A percentile compares a stretch with the other conserved stretches of the same genome.
These are phyloP conservation scores for Sarocladium oryzae DNA, from an alignment of 2,329 filamentous ascomycete genomes.

Conservation along the genomic window DNA sequence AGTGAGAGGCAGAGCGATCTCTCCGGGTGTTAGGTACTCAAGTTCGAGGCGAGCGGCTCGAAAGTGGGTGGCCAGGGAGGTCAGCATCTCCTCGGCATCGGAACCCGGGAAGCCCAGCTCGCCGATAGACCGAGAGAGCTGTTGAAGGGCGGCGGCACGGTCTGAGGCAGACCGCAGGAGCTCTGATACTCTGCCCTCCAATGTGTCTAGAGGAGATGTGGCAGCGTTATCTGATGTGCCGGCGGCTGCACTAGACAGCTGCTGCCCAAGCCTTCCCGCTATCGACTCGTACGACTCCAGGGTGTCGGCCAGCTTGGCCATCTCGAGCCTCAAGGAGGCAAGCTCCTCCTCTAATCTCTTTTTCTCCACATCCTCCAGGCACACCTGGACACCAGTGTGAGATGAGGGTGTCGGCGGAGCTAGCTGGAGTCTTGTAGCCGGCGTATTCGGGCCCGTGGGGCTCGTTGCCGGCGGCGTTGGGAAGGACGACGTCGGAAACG, in stretches of 20 bases:
- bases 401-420: constrained; percentile 17
- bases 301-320: constrained; percentile 38
- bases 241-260: constrained; percentile 21
- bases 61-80: constrained; percentile 42
- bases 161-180: constrained; percentile 42
- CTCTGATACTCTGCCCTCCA: constrained; percentile 37
- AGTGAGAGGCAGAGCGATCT: constrained; percentile 45
- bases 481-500: constrained; percentile 32
- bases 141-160: constrained; percentile 38
- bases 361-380: constrained; percentile 36
- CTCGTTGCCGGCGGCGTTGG: constrained; percentile 52
- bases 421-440: constrained; percentile 23
- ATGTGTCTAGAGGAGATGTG: constrained; percentile 16
- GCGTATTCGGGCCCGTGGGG: constrained; percentile 31
- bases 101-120: constrained; percentile 44
- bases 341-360: constrained; percentile 39
- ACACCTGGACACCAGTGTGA: constrained; percentile 33
- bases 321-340: constrained; percentile 40
- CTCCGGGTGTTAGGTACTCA: constrained; percentile 55
- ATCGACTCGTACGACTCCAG: constrained; percentile 42
- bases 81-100: constrained; percentile 42
- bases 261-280: constrained; percentile 28
- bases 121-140: constrained; percentile 38
- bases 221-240: constrained; percentile 10
- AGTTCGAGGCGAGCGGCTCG: constrained; percentile 53